Conservation (phyloP, 805 yeast species). For the Myxozyma lipomycoides region DNA sequence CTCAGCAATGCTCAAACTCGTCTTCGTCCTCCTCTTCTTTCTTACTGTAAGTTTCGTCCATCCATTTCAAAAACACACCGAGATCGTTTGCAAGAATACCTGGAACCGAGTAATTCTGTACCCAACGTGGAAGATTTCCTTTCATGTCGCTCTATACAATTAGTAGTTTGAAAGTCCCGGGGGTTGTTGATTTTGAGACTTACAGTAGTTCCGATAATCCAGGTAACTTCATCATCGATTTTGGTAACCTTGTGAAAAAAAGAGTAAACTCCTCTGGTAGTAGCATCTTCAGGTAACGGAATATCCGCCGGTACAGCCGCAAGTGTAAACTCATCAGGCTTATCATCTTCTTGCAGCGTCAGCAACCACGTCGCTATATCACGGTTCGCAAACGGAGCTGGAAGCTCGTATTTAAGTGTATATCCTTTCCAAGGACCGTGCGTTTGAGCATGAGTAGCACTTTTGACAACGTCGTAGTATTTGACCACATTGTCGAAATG, state of each 20-base stretch:
- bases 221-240: conserved; percentile 13
- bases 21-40: not conserved
- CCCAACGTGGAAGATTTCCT: conserved; percentile 23
- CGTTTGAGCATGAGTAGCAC: not conserved
- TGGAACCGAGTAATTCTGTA: conserved; percentile 19
- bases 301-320: conserved; percentile 10
- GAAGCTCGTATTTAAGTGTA: conserved; percentile 16
- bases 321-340: conserved; percentile 10
- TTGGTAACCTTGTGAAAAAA: conserved; percentile 18
- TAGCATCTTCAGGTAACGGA: conserved; percentile 17
- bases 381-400: conserved; percentile 24
- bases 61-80: conserved; percentile 14
- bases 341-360: conserved; percentile 5
- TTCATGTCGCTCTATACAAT: conserved; percentile 22
- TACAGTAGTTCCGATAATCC: conserved; percentile 18
- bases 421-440: conserved; percentile 16
- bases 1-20: too few species aligned
- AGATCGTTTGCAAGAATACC: conserved; percentile 19
- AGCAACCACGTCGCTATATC: conserved; percentile 20
- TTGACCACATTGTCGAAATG: conserved; percentile 20
- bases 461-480: conserved; percentile 19
- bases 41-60: conserved; percentile 16
- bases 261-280: conserved; percentile 19
- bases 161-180: too few species aligned
- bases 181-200: too few species aligned